Evolutionary conservation across 331 rosid species (phyloP).

Genomic region (Quercus lobata): DNA sequence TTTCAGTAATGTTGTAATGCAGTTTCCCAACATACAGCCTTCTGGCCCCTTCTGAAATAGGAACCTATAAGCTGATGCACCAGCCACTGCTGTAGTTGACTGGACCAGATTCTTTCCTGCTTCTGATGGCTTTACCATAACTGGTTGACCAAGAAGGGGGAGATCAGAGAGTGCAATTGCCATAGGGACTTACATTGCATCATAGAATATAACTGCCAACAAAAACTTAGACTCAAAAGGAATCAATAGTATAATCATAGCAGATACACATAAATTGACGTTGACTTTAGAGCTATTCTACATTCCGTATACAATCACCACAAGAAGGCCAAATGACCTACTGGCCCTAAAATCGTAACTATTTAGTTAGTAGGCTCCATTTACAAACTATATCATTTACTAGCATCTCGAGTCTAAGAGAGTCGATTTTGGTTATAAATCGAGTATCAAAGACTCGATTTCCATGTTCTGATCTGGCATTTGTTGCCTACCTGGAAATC

Average conservation of each 20-base stretch:
- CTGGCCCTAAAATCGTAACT: too few species aligned
- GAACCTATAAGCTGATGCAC: conserved; percentile 60
- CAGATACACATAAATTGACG: neutral
- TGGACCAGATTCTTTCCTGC: conserved; percentile 95
- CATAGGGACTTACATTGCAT: conserved; percentile 97
- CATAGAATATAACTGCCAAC: conserved; percentile 73
- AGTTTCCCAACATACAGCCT: conserved; percentile 91
- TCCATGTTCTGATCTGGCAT: too few species aligned
- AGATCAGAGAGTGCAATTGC: conserved; percentile 96
- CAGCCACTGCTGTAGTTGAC: conserved; percentile 61
- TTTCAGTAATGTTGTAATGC: conserved; percentile 78
- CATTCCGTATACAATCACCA: neutral
- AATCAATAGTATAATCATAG: neutral
- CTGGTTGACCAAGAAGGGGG: conserved; percentile 85
- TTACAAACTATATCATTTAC: too few species aligned
- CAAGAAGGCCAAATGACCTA: too few species aligned
- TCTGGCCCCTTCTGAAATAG: conserved; percentile 89
- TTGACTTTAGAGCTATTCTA: neutral
- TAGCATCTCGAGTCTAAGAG: too few species aligned
- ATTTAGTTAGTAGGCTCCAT: too few species aligned
- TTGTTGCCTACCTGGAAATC: too few species aligned
- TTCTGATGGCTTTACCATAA: conserved; percentile 99
- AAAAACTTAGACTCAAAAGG: neutral
- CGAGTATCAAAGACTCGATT: too few species aligned
- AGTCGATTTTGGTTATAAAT: too few species aligned